These are phyloP conservation scores for Citropsis articulata DNA, from an alignment of 345 rosid species.

Conservation along the genomic window DNA sequence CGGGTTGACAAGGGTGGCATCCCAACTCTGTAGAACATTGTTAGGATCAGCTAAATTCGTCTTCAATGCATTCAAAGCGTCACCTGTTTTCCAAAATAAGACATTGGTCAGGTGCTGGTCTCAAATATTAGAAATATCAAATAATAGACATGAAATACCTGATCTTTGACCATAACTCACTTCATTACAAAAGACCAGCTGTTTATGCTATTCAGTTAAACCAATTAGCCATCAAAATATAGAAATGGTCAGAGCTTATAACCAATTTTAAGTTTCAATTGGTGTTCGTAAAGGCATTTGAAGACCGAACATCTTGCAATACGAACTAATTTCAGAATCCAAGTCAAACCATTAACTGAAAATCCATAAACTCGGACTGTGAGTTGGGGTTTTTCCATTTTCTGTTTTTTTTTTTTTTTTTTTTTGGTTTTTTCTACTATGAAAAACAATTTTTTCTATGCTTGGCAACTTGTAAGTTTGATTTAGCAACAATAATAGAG, in stretches of 20 bases:
- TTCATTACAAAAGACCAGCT: background rate
- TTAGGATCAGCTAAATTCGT: conserved; percentile 64
- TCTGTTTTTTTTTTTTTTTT: background rate
- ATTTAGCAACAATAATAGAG: background rate
- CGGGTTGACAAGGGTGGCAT: conserved; percentile 66
- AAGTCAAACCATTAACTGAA: background rate
- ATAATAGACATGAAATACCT: background rate
- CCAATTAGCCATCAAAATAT: background rate
- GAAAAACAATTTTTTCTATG: background rate
- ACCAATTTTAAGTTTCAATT: background rate
- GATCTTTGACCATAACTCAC: background rate
- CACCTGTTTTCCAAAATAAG: conserved; percentile 47
- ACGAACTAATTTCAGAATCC: background rate
- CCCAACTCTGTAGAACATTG: conserved; percentile 79
- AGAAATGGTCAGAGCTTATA: background rate
- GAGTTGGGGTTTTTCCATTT: background rate
- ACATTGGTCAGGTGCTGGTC: background rate
- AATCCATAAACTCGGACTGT: background rate
- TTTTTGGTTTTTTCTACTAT: background rate
- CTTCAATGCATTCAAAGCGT: conserved; percentile 78
- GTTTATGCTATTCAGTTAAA: background rate
- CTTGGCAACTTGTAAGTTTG: background rate
- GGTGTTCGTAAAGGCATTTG: background rate
- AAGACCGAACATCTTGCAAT: background rate
- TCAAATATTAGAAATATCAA: background rate